These are phyloP conservation scores for Colletotrichum trifolii DNA, from an alignment of 2,329 filamentous ascomycete genomes.

Conservation along the genomic window DNA sequence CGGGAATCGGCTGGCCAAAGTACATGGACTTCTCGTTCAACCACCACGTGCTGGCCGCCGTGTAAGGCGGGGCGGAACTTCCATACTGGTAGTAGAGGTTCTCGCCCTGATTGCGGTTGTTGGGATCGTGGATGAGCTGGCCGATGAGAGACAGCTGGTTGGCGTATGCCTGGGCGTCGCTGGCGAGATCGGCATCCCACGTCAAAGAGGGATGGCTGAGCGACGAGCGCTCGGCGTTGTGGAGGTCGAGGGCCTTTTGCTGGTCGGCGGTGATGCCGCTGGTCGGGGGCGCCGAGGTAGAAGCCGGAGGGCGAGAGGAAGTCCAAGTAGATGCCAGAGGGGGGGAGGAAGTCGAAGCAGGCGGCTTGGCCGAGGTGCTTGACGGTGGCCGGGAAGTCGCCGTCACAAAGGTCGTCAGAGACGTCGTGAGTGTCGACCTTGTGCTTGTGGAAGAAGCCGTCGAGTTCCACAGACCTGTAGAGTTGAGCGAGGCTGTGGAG, in stretches of 20 bases:
- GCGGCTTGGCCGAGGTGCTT: too few relatives aligned
- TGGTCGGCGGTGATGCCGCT: slow-evolving; percentile 12
- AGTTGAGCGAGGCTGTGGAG: too few relatives aligned
- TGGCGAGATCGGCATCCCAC: slow-evolving; percentile 9
- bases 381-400: too few relatives aligned
- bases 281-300: neutral
- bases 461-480: too few relatives aligned
- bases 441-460: too few relatives aligned
- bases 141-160: slow-evolving; percentile 1
- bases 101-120: slow-evolving; percentile 6
- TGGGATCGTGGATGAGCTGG: neutral
- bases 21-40: slow-evolving; percentile 17
- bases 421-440: neutral
- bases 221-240: slow-evolving; percentile 5
- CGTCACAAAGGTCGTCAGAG: too few relatives aligned
- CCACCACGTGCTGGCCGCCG: slow-evolving; percentile 9
- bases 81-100: slow-evolving; percentile 20
- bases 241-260: slow-evolving; percentile 15
- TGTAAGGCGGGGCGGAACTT: slow-evolving; percentile 1
- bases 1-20: slow-evolving; percentile 1
- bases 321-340: neutral
- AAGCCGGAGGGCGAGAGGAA: neutral
- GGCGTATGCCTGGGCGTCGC: slow-evolving; percentile 7
- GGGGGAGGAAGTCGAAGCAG: too few relatives aligned
- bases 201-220: slow-evolving; percentile 1